These are phyloP conservation scores for Vitis hybrid DNA, from an alignment of 177 flowering plant genomes.

Conservation along the genomic window DNA sequence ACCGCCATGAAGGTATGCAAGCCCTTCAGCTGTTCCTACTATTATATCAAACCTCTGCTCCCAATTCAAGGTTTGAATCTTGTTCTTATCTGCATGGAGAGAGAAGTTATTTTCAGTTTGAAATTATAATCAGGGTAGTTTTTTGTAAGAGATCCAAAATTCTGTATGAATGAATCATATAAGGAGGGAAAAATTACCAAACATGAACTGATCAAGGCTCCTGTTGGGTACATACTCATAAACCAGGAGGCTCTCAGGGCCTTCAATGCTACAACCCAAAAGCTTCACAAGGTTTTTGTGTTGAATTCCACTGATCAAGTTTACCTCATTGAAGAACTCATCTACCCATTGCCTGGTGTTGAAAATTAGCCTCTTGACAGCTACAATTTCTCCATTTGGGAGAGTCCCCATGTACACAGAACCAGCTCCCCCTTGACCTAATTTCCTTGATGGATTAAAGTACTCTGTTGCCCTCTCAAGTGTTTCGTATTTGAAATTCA, in stretches of 20 bases:
- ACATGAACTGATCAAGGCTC: slow-evolving; percentile 53
- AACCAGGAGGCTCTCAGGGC: slow-evolving; percentile 56
- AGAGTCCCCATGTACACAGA: slow-evolving; percentile 55
- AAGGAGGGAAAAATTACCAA: slow-evolving; percentile 30
- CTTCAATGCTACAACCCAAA: slow-evolving; percentile 58
- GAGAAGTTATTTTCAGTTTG: not conserved
- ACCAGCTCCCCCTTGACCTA: slow-evolving; percentile 76
- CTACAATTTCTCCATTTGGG: slow-evolving; percentile 38
- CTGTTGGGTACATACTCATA: slow-evolving; percentile 47
- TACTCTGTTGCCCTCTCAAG: slow-evolving; percentile 66
- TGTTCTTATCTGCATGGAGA: slow-evolving; percentile 30
- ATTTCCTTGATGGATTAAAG: slow-evolving; percentile 41
- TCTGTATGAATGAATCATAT: not conserved
- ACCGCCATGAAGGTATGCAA: slow-evolving; percentile 44
- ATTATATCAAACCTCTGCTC: slow-evolving; percentile 37
- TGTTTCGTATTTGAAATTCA: slow-evolving; percentile 58
- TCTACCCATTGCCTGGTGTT: slow-evolving; percentile 63
- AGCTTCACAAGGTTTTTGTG: slow-evolving; percentile 59
- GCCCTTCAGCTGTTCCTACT: slow-evolving; percentile 46
- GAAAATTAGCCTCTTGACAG: slow-evolving; percentile 47
- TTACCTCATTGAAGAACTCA: slow-evolving; percentile 57
- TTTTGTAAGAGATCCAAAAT: not conserved
- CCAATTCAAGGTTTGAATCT: slow-evolving; percentile 33
- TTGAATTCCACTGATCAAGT: slow-evolving; percentile 41
- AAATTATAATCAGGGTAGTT: not conserved